Evolutionary conservation across 2,329 filamentous ascomycete species (phyloP), one percentile per base, ranked within the genome.

Genomic region (Drechmeria coniospora): DNA sequence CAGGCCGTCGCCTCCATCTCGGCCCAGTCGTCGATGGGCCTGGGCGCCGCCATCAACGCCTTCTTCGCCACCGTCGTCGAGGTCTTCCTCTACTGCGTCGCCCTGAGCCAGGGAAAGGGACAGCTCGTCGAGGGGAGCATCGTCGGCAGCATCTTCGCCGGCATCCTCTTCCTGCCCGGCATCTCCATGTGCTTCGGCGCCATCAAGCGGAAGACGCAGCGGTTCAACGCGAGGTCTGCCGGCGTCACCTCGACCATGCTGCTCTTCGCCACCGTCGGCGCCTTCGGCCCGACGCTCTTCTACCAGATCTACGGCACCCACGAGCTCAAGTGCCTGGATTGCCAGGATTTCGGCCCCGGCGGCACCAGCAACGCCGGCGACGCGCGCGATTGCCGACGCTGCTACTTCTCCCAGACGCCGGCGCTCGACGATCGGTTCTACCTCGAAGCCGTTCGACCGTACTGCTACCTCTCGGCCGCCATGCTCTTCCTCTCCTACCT

Each of bases 221-320:
- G 90, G 23, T 98, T 98, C 66, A 98, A 98, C 48, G 86, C 90
- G 36, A 83, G 78, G 45, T 95, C 87, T 19, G 90, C 90, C 17
- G 84, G 90, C 47, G 90, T 95, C 19, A 95, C 87, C 1, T 94
- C 86, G 2, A 98, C 90, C 0, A 98, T 98, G 90, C 59, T 98
- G 31, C 65, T 98, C 8, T 98, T 98, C 49, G 87, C 90, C 15
- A 80, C 92, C 21, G 90, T 98, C 41, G 87, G 81, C 35, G 83
- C 87, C 7, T 98, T 98, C 53, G 79, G 87, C 1, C 90, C 90
- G 3, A 98, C 90, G 0, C 59, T 98, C 10, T 98, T 98, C 57
- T 98, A 95, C 55, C 87, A 98, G 47, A 93, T 98, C 36, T 95
- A 95, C 51, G 92, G 90, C 41, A 93, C 84, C 26, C 90, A 98